Percentiles rank a stretch among this genome's conserved stretches.
Evolutionary conservation across 2,329 filamentous ascomycete species (phyloP).

Genomic region (Stagonosporopsis vannaccii): DNA sequence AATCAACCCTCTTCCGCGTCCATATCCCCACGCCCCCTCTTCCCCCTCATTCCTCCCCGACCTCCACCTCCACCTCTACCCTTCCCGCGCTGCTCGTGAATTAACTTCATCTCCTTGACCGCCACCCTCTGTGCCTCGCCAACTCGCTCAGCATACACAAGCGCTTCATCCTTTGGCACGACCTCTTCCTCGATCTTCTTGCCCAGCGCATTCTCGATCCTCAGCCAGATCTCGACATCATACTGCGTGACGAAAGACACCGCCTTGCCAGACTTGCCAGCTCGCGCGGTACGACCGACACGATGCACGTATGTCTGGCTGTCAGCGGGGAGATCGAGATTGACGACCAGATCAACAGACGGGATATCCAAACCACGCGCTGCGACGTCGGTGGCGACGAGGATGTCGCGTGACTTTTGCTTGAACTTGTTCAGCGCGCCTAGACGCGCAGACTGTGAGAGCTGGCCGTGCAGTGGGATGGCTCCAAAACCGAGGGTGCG

Average conservation of each 20-base stretch:
- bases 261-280: conserved; percentile 83
- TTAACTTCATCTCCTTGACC: conserved; percentile 79
- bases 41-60: conserved; percentile 39
- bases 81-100: conserved; percentile 71
- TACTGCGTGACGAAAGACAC: conserved; percentile 87
- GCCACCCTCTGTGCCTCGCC: conserved; percentile 85
- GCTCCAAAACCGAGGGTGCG: conserved; percentile 86
- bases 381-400: conserved; percentile 94
- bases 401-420: conserved; percentile 77
- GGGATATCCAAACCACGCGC: conserved; percentile 92
- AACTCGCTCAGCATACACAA: conserved; percentile 79
- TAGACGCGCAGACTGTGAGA: conserved; percentile 85
- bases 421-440: conserved; percentile 92
- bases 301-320: conserved; percentile 92
- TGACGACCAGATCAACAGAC: conserved; percentile 85
- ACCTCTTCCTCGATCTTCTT: conserved; percentile 76
- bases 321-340: conserved; percentile 83
- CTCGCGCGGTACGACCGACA: conserved; percentile 86
- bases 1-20: conserved; percentile 74
- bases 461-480: conserved; percentile 90
- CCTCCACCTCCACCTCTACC: conserved; percentile 61
- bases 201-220: conserved; percentile 83
- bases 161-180: conserved; percentile 80
- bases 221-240: conserved; percentile 78
- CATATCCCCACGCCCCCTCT: conserved; percentile 69